Conservation (phyloP, 306 rosid genomes). For the Prunus kanzakura region DNA sequence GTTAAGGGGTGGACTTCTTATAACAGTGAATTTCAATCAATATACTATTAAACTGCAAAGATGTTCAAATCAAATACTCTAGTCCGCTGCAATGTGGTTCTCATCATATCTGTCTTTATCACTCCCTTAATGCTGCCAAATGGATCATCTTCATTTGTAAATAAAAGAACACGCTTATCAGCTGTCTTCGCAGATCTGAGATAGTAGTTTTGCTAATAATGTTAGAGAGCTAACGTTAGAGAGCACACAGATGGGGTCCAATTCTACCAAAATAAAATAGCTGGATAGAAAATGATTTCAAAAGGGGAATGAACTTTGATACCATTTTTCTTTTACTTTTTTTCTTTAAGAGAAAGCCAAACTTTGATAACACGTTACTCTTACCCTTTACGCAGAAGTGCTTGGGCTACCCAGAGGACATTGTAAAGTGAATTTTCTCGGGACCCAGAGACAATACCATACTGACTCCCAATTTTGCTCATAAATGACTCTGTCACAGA, state of each 20-base stretch:
- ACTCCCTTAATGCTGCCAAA: constrained; percentile 70
- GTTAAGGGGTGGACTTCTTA: constrained; percentile 12
- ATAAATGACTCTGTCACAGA: constrained; percentile 58
- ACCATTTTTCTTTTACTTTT: not conserved
- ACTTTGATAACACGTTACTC: not conserved
- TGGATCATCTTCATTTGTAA: constrained; percentile 95
- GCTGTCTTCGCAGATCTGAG: constrained; percentile 72
- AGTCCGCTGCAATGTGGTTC: constrained; percentile 87
- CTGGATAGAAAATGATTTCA: not conserved
- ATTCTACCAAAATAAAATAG: not conserved
- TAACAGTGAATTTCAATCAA: constrained; percentile 1
- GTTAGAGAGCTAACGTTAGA: constrained; percentile 12
- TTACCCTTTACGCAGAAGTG: constrained; percentile 90
- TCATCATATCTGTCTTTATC: constrained; percentile 70
- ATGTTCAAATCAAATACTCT: constrained; percentile 47
- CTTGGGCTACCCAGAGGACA: constrained; percentile 93
- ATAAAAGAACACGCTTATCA: constrained; percentile 78
- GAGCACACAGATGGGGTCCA: constrained; percentile 3
- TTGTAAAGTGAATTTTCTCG: constrained; percentile 86
- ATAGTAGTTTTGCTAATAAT: constrained; percentile 18
- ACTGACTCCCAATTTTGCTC: constrained; percentile 72
- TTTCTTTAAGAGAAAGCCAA: not conserved
- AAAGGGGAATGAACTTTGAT: not conserved
- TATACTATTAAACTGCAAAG: not conserved
- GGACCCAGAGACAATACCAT: constrained; percentile 66